A percentile compares a stretch with the other conserved stretches of the same genome.
These are phyloP conservation scores for Daldinia childiae DNA, from an alignment of 495 filamentous ascomycete genomes.

Conservation along the genomic window DNA sequence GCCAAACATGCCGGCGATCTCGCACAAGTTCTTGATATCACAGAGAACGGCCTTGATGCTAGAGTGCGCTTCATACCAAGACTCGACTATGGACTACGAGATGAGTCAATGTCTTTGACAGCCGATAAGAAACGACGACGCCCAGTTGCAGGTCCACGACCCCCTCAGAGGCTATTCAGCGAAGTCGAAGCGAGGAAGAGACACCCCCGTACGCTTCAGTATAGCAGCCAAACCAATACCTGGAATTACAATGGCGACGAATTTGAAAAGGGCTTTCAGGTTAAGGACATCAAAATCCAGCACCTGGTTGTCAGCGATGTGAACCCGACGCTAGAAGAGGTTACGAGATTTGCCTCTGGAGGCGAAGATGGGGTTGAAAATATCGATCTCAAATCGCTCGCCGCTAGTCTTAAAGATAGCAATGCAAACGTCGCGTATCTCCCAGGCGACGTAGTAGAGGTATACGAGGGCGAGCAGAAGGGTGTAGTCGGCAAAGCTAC, in stretches of 20 bases:
- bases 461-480: conserved; percentile 95
- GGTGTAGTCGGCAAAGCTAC: conserved; percentile 86
- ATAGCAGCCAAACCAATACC: conserved; percentile 69
- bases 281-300: conserved; percentile 93
- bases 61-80: conserved; percentile 87
- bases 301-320: conserved; percentile 84
- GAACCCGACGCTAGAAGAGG: conserved; percentile 93
- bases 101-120: conserved; percentile 67
- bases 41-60: conserved; percentile 89
- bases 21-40: conserved; percentile 92
- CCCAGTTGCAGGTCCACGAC: conserved; percentile 67
- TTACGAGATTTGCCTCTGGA: conserved; percentile 88
- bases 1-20: conserved; percentile 89
- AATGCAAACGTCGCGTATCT: conserved; percentile 81
- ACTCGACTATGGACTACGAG: conserved; percentile 88
- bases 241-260: conserved; percentile 87
- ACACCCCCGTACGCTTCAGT: conserved; percentile 75
- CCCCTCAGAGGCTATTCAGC: conserved; percentile 91
- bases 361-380: conserved; percentile 92
- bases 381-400: conserved; percentile 88
- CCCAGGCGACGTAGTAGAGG: conserved; percentile 92
- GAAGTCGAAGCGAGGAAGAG: conserved; percentile 92
- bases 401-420: conserved; percentile 82
- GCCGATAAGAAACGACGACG: conserved; percentile 82
- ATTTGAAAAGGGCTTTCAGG: conserved; percentile 90